phyloP scores from a whole-genome alignment of 2,329 filamentous ascomycete genomes.

The Trichoderma oligosporum region DNA sequence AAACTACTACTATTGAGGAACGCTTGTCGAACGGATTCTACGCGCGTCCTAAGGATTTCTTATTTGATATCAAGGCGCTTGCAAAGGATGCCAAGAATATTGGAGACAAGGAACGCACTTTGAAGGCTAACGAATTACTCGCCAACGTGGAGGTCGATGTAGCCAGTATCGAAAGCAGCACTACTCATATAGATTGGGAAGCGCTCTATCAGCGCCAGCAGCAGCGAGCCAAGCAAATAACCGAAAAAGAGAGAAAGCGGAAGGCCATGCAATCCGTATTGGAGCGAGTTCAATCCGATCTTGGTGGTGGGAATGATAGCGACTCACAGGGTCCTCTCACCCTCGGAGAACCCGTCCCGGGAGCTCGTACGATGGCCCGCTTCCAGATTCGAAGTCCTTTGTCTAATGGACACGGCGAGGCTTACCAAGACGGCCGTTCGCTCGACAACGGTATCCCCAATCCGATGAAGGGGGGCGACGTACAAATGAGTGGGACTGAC shows the following conservation, averaged over 20 bases:
- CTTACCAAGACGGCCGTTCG: conserved; percentile 34
- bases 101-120: conserved; percentile 75
- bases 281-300: conserved; percentile 49
- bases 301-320: conserved; percentile 46
- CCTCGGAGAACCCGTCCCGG: conserved; percentile 62
- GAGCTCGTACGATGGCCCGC: conserved; percentile 47
- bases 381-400: conserved; percentile 56
- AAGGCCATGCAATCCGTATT: conserved; percentile 55
- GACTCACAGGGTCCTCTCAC: conserved; percentile 55
- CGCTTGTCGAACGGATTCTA: conserved; percentile 97
- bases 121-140: conserved; percentile 87
- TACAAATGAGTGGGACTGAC: conserved; percentile 58
- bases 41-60: conserved; percentile 81
- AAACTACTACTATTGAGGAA: conserved; percentile 89
- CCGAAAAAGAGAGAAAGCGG: conserved; percentile 61
- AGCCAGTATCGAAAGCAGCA: conserved; percentile 66
- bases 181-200: conserved; percentile 72
- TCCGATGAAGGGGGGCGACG: conserved; percentile 49
- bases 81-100: conserved; percentile 78
- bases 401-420: conserved; percentile 55
- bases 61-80: conserved; percentile 79
- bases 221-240: conserved; percentile 56
- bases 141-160: conserved; percentile 95
- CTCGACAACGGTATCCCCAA: conserved; percentile 56
- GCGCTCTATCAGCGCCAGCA: conserved; percentile 71